These are phyloP conservation scores for Penicillium cinerascens DNA, from an alignment of 495 filamentous ascomycete genomes.

Conservation along the genomic window DNA sequence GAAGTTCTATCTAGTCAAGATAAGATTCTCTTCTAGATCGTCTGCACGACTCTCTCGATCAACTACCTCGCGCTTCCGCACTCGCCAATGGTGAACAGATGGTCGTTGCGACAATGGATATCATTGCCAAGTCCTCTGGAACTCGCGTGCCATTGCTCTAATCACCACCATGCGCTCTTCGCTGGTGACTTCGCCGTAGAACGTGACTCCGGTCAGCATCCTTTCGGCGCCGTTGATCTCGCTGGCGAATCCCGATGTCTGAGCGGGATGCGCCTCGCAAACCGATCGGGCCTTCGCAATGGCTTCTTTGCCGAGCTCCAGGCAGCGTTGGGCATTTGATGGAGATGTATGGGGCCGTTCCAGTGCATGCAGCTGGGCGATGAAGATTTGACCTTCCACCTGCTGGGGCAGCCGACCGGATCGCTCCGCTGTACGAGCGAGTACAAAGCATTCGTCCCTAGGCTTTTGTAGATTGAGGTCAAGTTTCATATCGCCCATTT, in stretches of 20 bases:
- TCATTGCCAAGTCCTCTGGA: conserved; percentile 34
- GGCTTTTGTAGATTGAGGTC: conserved; percentile 37
- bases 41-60: neutral
- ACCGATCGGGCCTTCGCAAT: neutral
- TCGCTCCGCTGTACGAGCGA: conserved; percentile 3
- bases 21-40: neutral
- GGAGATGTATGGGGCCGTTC: conserved; percentile 20
- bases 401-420: conserved; percentile 15
- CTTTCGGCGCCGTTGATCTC: conserved; percentile 2
- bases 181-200: neutral
- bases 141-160: conserved; percentile 43
- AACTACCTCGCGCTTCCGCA: conserved; percentile 67
- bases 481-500: neutral
- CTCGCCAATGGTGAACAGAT: conserved; percentile 70
- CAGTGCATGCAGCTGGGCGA: conserved; percentile 34
- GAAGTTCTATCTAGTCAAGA: too few species aligned
- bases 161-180: conserved; percentile 6
- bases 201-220: neutral
- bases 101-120: conserved; percentile 10
- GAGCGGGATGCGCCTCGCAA: neutral
- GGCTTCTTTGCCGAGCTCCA: neutral
- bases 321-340: conserved; percentile 13
- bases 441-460: conserved; percentile 25
- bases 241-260: neutral
- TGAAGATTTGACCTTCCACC: conserved; percentile 32